phyloP scores from a whole-genome alignment of 2,329 filamentous ascomycete genomes.

The Dactylonectria estremocensis region DNA sequence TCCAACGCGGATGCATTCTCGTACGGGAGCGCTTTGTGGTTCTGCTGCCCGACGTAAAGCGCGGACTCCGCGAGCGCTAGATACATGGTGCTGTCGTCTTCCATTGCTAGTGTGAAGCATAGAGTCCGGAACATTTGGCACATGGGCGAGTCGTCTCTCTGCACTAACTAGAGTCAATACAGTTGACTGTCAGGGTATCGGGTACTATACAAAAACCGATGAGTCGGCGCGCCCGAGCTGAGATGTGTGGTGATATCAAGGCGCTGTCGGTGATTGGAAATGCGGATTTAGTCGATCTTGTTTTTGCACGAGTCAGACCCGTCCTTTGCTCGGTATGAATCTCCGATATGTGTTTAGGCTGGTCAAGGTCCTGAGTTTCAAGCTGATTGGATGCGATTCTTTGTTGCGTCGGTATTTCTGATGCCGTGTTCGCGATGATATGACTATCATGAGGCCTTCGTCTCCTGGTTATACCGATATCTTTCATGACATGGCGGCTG shows the following conservation, averaged over 20 bases:
- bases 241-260: not conserved
- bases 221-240: not conserved
- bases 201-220: not conserved
- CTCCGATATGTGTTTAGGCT: not conserved
- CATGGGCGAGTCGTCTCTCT: slow-evolving; percentile 1
- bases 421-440: not conserved
- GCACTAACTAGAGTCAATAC: not conserved
- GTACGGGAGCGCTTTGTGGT: too few relatives aligned
- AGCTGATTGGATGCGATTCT: not conserved
- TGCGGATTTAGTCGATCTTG: not conserved
- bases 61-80: slow-evolving; percentile 3
- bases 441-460: not conserved
- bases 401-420: not conserved
- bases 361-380: not conserved
- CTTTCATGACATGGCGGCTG: slow-evolving; percentile 33
- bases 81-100: not conserved
- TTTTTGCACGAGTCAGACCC: not conserved
- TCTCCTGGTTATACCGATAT: slow-evolving; percentile 14
- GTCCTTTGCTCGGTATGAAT: not conserved
- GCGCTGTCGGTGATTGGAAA: not conserved
- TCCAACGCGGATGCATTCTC: not conserved
- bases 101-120: slow-evolving; percentile 6
- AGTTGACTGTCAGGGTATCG: not conserved
- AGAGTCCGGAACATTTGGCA: not conserved
- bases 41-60: not conserved